Evolutionary conservation across 441 rosid species (phyloP), one percentile per base, ranked within the genome.

Genomic region (Sinapis alba): DNA sequence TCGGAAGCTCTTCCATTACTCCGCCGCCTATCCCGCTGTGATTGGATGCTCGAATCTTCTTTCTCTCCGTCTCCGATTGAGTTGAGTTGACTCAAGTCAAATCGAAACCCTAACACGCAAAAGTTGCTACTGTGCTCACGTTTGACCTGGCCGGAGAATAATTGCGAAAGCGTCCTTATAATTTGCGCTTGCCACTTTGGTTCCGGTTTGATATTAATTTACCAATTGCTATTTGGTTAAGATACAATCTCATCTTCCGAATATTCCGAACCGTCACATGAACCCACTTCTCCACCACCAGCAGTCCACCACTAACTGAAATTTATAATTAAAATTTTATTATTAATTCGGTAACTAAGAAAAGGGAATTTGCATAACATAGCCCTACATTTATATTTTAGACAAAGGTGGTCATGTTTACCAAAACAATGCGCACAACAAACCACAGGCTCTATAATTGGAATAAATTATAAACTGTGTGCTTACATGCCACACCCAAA

Each of bases 1-100:
- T 67, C 58, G 78, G 1, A 15, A 80, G 60, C 28, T 84, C 67
- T 68, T 80, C 80, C 89, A 84, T 36, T 3, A 36, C 43, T 36
- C 43, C 38, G 32, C n/a, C n/a, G 73, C 59, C 47, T 2, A 3
- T 21, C 15, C 28, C 8, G 3, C 7, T 12, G 64, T 41, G 56
- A 66, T 11, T 23, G 70, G 32, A 45, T 28, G 43, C 43, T 69
- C 60, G 16, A 5, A 7, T 7, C 57, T 7, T 63, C 41, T 24
- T n/a, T 34, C 45, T 45, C 43, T 61, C 69, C 57, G 47, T 23
- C 50, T 30, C 34, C 67, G 65, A 57, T 76, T 38, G 53, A 66
- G 74, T 62, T 45, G 11, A 65, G 47, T 41, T 41, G n/a, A 68
- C 58, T 26, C 64, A 4, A 15, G 79, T 75, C 69, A 61, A 65